phyloP scores from a whole-genome alignment of 1,284 basidiomycete genomes.

The Ustilago tritici region DNA sequence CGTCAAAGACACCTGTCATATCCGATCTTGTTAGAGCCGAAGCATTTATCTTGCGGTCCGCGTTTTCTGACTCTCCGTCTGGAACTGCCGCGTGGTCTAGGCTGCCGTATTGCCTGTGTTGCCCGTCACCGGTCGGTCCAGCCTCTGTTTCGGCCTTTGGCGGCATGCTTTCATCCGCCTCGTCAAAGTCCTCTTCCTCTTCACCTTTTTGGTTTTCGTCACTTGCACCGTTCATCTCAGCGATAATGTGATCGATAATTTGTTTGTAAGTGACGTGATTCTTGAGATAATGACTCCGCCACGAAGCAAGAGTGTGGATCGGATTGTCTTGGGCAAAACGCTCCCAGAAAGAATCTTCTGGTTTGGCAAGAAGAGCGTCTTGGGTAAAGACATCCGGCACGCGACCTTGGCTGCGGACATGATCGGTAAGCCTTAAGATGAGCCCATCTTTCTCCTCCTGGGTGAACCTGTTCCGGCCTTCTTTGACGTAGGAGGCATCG shows the following conservation, averaged over 20 bases:
- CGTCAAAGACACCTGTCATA: not conserved
- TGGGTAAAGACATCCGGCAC: slow-evolving; percentile 12
- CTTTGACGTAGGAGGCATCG: not conserved
- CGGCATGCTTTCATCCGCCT: not conserved
- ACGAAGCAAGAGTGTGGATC: slow-evolving; percentile 30
- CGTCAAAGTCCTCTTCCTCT: not conserved
- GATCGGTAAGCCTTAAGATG: slow-evolving; percentile 8
- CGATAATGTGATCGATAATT: slow-evolving; percentile 13
- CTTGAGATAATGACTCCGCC: slow-evolving; percentile 44
- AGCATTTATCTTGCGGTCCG: not conserved
- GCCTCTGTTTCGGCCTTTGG: not conserved
- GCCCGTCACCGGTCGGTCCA: not conserved
- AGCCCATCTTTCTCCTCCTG: slow-evolving; percentile 23
- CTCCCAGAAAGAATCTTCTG: slow-evolving; percentile 33
- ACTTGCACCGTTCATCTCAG: not conserved
- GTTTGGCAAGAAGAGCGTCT: slow-evolving; percentile 17
- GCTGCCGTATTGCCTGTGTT: not conserved
- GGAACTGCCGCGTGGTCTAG: not conserved
- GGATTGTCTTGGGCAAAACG: slow-evolving; percentile 14
- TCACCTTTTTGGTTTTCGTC: slow-evolving; percentile 10
- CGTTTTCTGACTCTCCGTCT: not conserved
- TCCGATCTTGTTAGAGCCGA: not conserved
- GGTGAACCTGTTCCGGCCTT: slow-evolving; percentile 17
- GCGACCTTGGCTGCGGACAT: slow-evolving; percentile 8
- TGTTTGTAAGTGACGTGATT: slow-evolving; percentile 32